Base-by-base conservation (phyloP, 495 filamentous ascomycete species). In the Daldinia bambusicola region DNA sequence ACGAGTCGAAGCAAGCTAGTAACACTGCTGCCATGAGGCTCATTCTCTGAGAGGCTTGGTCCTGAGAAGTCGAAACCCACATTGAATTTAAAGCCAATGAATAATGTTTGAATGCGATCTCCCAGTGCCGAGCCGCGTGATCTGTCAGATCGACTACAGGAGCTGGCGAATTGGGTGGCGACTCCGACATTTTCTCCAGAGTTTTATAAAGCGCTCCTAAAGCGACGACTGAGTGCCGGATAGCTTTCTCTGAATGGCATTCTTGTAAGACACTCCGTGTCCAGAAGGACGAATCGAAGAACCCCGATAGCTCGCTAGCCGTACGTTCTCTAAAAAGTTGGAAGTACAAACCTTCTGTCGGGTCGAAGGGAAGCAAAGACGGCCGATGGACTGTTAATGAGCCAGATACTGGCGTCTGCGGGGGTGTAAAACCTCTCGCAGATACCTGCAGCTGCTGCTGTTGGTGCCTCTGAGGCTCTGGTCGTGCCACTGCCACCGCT, bases 281-380 rank as follows among this genome's bases (percentile, higher is more conserved):
- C 89, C 89, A 92, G 66, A 91, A 89, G 6, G 84, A 85, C 4
- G 87, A 89, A 57, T 84, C 80, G 57, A 89, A 90, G 71, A 88
- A 87, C 2, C 89, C 89, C 0, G 88, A 85, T 34, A 92, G 78
- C 65, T 89, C 87, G 55, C 76, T 83, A 0, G 86, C 82, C 0
- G 87, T 89, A 40, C 84, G 84, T 34, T 82, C 80, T 40, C 83
- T 82, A 65, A 91, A 90, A 52, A 89, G 80, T 69, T 89, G 83
- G 62, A 90, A 90, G 63, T 84, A 89, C 5, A 80, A 78, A 57
- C 82, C 82, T 68, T 91, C 89, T 26, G 76, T 74, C 6, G 76
- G 72, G 70, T 75, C 72, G 43, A 83, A 79, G 0, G 78, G 77
- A 10, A 83, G 71, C 32, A 53, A 76, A 6, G 80, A 81, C 5